phyloP scores from a whole-genome alignment of 2,329 filamentous ascomycete species.

The Dactylellina leptospora region DNA sequence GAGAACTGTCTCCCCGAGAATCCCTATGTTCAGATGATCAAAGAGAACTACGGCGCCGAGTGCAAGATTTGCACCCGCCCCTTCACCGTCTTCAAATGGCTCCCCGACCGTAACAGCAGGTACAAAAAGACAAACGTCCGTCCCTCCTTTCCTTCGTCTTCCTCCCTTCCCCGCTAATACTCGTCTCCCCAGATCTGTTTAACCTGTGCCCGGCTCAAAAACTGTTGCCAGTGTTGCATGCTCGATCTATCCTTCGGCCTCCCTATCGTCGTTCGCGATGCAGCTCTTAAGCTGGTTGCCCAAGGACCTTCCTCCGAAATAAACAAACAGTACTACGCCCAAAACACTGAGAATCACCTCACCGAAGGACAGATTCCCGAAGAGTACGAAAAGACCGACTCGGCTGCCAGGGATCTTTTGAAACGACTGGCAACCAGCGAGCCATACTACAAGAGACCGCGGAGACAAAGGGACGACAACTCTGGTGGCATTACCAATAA shows the following conservation, averaged over 20 bases:
- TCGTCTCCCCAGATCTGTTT: slow-evolving; percentile 68
- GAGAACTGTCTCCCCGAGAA: slow-evolving; percentile 96
- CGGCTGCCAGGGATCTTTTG: slow-evolving; percentile 90
- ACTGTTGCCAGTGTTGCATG: slow-evolving; percentile 99
- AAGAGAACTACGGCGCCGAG: slow-evolving; percentile 81
- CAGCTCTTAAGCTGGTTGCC: slow-evolving; percentile 95
- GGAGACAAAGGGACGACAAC: slow-evolving; percentile 58
- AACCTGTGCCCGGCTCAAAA: slow-evolving; percentile 95
- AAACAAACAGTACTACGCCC: slow-evolving; percentile 96
- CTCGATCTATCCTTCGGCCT: slow-evolving; percentile 95
- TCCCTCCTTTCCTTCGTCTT: background rate
- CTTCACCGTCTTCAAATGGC: slow-evolving; percentile 96
- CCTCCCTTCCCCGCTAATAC: background rate
- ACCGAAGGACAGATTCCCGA: slow-evolving; percentile 76
- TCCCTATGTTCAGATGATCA: slow-evolving; percentile 98
- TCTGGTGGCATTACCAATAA: slow-evolving; percentile 56
- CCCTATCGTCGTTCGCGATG: slow-evolving; percentile 92
- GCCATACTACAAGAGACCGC: slow-evolving; percentile 87
- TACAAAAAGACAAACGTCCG: slow-evolving; percentile 82
- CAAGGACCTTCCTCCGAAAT: slow-evolving; percentile 90
- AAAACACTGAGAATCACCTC: slow-evolving; percentile 94
- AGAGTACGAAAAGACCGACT: slow-evolving; percentile 79
- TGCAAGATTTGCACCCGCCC: slow-evolving; percentile 82
- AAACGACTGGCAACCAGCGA: slow-evolving; percentile 87
- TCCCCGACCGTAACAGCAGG: slow-evolving; percentile 86